Percentiles rank a stretch among this genome's conserved stretches.
Evolutionary conservation across 148 eudicot genomes (phyloP).

Genomic region (Arctostaphylos glauca): DNA sequence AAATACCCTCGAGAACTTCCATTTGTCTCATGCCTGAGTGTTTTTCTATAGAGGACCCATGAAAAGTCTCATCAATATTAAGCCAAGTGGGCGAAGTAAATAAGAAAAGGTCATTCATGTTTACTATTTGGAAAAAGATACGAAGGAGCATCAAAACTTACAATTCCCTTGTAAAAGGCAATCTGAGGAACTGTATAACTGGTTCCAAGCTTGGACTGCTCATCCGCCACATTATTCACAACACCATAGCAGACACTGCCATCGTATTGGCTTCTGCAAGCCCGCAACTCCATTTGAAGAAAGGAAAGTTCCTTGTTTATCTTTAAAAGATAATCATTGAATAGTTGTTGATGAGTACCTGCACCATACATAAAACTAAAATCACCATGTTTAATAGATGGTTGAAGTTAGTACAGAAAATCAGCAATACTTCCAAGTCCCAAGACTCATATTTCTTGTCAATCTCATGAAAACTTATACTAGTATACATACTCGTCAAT

Average conservation of each 20-base stretch:
- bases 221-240: conserved; percentile 80
- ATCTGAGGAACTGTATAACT: conserved; percentile 80
- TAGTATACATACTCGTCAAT: neutral
- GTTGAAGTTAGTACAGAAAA: neutral
- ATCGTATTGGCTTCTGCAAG: conserved; percentile 86
- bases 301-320: conserved; percentile 70
- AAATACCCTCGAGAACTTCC: neutral
- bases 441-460: neutral
- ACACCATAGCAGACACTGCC: conserved; percentile 73
- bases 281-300: conserved; percentile 87
- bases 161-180: conserved; percentile 84
- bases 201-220: conserved; percentile 88
- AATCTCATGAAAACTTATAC: neutral
- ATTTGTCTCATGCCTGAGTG: neutral
- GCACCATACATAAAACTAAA: conserved; percentile 3
- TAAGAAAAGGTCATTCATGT: neutral
- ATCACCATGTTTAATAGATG: neutral
- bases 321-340: conserved; percentile 66
- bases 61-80: neutral
- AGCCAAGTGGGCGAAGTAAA: neutral
- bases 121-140: neutral
- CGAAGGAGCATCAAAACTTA: conserved; percentile 37
- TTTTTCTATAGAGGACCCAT: conserved; percentile 3
- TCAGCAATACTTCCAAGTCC: neutral
- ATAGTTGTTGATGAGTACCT: conserved; percentile 47